Base-by-base conservation (phyloP, 208 protist genomes). In the Porcisia hertigi region DNA sequence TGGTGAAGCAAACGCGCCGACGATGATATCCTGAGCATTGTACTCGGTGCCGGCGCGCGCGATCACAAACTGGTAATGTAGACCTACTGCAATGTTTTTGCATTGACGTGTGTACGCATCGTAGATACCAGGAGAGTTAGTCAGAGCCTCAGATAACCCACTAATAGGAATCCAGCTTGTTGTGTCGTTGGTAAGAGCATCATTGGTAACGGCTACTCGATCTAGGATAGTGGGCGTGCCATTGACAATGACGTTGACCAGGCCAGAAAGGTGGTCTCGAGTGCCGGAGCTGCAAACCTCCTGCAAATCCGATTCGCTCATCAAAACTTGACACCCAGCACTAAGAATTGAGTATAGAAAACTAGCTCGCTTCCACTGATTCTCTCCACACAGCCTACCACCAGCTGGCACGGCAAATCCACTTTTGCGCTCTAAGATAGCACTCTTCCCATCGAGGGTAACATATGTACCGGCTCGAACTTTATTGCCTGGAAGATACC, bases 1-100 rank as follows among this genome's bases (percentile, higher is more conserved):
- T 8, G 84, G 85, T 8, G 83, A 77, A 8, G 77, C 90, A 84
- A 93, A 94, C 11, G 87, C 90, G 20, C 77, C 90, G 3, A 92
- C 82, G 79, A 96, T 88, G 52, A 94, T 76, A 64, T 94, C 85
- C 71, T 96, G 92, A 2, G 90, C 86, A 75, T 96, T 96, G 71
- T 83, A 89, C 63, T 88, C 79, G 12, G 85, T 82, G 62, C 90
- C 92, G 23, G 89, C 89, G 53, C 86, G 85, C 23, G 90, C 86
- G 36, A 94, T 49, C 30, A 92, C 85, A 83, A 96, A 90, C 39
- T 86, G 85, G 67, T 87, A 96, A 25, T 88, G 71, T 14, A 96
- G 41, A 34, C 90, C 92, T 9, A 90, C 74, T 52, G 85, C 73
- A 52, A 95, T 82, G 60, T 86, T 88, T 41, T 69, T 71, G 63